Percentiles rank a stretch among this genome's conserved stretches.
These are phyloP conservation scores for Talaromyces atroroseus DNA, from an alignment of 2,329 filamentous ascomycete genomes.

Conservation along the genomic window DNA sequence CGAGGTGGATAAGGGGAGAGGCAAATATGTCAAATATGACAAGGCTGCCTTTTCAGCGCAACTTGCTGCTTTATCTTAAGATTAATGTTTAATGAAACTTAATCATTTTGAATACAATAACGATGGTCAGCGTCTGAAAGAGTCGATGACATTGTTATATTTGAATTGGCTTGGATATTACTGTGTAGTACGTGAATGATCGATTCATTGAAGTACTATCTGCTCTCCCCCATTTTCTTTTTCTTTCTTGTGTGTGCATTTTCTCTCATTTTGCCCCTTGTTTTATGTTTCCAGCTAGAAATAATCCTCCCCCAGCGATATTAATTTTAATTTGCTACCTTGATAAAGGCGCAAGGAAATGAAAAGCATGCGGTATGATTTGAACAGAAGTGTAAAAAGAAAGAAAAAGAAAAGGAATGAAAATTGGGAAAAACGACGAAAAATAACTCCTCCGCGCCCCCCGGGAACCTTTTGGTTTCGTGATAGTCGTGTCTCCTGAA, in stretches of 20 bases:
- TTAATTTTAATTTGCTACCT: background rate
- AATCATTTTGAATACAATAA: conserved; percentile 8
- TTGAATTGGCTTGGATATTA: too few relatives aligned
- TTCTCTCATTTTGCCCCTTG: background rate
- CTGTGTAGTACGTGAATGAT: background rate
- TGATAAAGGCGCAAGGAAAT: background rate
- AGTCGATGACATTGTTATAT: too few relatives aligned
- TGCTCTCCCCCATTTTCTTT: background rate
- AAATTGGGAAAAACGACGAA: background rate
- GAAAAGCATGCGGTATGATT: background rate
- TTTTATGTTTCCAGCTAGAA: background rate
- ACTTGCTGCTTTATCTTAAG: conserved; percentile 42
- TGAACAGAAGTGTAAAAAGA: background rate
- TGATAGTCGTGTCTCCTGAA: background rate
- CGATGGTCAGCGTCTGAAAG: too few relatives aligned
- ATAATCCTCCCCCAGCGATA: background rate
- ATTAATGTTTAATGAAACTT: conserved; percentile 7
- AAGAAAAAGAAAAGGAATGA: background rate
- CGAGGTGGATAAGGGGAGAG: conserved; percentile 94
- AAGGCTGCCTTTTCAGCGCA: conserved; percentile 69
- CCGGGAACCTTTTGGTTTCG: background rate
- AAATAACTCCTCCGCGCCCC: background rate
- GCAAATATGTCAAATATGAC: conserved; percentile 97
- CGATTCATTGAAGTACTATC: background rate
- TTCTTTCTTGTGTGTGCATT: background rate